These are phyloP conservation scores for Cystobasidium tubakii DNA, from an alignment of 768 basidiomycete genomes.

Conservation along the genomic window DNA sequence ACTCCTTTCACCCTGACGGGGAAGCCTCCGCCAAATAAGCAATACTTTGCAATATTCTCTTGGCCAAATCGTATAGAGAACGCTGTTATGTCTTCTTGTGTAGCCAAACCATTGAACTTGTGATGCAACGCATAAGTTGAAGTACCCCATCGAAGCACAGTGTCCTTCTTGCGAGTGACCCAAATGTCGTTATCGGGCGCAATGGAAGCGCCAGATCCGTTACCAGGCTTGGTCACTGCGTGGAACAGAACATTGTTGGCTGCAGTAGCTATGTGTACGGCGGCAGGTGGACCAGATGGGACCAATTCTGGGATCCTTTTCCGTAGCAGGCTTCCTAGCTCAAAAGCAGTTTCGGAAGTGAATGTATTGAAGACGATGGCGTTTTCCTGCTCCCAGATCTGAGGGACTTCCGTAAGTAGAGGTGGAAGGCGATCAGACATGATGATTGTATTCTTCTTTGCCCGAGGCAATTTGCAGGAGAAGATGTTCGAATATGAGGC, in stretches of 20 bases:
- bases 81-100: background rate
- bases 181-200: slow-evolving; percentile 29
- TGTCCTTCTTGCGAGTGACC: slow-evolving; percentile 7
- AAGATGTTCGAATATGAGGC: too few species aligned
- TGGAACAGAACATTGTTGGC: background rate
- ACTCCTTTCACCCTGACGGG: slow-evolving; percentile 21
- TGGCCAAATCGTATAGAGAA: background rate
- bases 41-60: slow-evolving; percentile 11
- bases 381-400: slow-evolving; percentile 4
- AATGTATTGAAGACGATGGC: slow-evolving; percentile 15
- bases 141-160: slow-evolving; percentile 20
- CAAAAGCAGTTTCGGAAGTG: slow-evolving; percentile 13
- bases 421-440: background rate
- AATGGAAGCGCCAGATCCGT: background rate
- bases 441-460: too few species aligned
- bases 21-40: slow-evolving; percentile 21
- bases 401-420: background rate
- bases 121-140: slow-evolving; percentile 25
- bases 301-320: background rate
- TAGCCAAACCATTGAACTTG: background rate
- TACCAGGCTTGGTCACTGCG: slow-evolving; percentile 12
- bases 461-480: too few species aligned
- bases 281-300: slow-evolving; percentile 14
- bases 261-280: slow-evolving; percentile 9
- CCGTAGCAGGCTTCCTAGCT: slow-evolving; percentile 9